Evolutionary conservation across 305 asterid species (phyloP).

Genomic region (Solanum hybrid): DNA sequence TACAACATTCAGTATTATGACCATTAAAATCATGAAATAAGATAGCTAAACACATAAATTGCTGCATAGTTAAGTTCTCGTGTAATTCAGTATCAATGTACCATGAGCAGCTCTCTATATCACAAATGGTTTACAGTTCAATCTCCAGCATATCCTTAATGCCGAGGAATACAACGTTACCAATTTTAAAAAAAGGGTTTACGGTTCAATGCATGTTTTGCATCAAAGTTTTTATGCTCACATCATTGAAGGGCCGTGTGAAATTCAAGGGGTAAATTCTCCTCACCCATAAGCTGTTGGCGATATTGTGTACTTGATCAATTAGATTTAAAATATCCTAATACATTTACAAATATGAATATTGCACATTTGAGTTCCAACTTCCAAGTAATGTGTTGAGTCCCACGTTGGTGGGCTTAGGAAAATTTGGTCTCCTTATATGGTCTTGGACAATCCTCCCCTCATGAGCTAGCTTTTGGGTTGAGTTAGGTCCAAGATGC

Average conservation of each 20-base stretch:
- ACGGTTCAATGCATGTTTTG: background rate
- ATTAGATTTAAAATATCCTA: background rate
- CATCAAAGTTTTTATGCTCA: background rate
- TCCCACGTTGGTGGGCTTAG: background rate
- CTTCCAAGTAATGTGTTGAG: background rate
- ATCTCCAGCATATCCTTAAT: background rate
- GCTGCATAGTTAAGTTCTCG: background rate
- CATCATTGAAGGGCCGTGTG: background rate
- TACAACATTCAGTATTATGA: background rate
- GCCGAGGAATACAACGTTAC: background rate
- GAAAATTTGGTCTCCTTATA: background rate
- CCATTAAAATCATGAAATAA: background rate
- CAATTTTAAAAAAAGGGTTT: background rate
- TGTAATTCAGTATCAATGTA: background rate
- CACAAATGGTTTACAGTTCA: background rate
- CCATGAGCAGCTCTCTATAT: background rate
- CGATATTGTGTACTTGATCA: background rate
- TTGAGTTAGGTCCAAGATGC: background rate
- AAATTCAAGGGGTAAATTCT: background rate
- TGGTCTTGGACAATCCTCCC: background rate
- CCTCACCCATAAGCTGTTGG: background rate
- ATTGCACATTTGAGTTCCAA: background rate
- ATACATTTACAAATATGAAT: background rate
- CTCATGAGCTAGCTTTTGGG: background rate
- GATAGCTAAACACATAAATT: background rate